These are phyloP conservation scores for Spergularia azorica DNA, from an alignment of 179 eudicot genomes.

Conservation along the genomic window DNA sequence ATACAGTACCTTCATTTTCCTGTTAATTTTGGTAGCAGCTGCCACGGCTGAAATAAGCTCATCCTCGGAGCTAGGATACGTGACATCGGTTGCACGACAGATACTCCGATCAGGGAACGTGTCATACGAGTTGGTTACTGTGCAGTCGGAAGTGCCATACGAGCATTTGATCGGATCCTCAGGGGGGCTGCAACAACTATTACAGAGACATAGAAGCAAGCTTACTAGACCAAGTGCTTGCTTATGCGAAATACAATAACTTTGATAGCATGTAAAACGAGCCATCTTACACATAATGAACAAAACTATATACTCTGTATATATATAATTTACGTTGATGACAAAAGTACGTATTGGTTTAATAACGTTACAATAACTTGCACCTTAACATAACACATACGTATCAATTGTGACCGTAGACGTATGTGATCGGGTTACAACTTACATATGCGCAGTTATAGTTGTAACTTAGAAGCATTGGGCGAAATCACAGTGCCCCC, in stretches of 20 bases:
- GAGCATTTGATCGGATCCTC: slow-evolving; percentile 35
- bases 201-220: background rate
- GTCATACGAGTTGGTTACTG: slow-evolving; percentile 36
- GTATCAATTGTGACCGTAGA: too few relatives aligned
- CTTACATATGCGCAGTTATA: too few relatives aligned
- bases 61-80: slow-evolving; percentile 30
- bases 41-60: slow-evolving; percentile 30
- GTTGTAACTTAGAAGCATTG: too few relatives aligned
- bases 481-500: too few relatives aligned
- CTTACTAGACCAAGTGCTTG: background rate
- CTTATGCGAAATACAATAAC: background rate
- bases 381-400: too few relatives aligned
- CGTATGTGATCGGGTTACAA: too few relatives aligned
- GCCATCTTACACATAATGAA: background rate
- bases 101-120: slow-evolving; percentile 37
- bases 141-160: slow-evolving; percentile 22
- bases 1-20: slow-evolving; percentile 35
- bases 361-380: too few relatives aligned
- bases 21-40: slow-evolving; percentile 18
- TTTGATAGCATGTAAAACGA: background rate
- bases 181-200: slow-evolving; percentile 26
- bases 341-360: too few relatives aligned
- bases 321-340: too few relatives aligned
- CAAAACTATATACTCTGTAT: too few relatives aligned
- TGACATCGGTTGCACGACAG: slow-evolving; percentile 29